Conservation (phyloP, 2,329 filamentous ascomycete species). For the Cordyceps tenuipes region DNA sequence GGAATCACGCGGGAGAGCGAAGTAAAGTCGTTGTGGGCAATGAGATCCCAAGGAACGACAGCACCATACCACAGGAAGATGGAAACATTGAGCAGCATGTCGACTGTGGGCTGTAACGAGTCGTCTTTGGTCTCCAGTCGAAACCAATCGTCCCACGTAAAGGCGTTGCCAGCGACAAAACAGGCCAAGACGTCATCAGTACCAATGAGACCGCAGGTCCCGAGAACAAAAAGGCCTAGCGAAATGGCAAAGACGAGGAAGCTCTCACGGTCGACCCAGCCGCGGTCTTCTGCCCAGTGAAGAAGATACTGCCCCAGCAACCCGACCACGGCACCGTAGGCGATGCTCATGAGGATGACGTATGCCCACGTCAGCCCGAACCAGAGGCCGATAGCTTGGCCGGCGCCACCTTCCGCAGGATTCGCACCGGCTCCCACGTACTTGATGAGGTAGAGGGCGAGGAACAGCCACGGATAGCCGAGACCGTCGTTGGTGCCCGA, state of each 20-base stretch:
- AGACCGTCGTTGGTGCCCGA: slow-evolving; percentile 84
- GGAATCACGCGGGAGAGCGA: slow-evolving; percentile 64
- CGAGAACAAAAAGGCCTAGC: slow-evolving; percentile 76
- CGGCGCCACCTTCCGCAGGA: slow-evolving; percentile 42
- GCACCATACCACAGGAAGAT: slow-evolving; percentile 91
- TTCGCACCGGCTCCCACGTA: slow-evolving; percentile 55
- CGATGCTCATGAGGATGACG: slow-evolving; percentile 66
- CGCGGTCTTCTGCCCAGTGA: slow-evolving; percentile 73
- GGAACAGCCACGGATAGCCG: slow-evolving; percentile 81
- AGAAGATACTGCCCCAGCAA: slow-evolving; percentile 76
- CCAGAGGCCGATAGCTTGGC: slow-evolving; percentile 68
- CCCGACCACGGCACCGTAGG: slow-evolving; percentile 70
- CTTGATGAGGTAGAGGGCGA: slow-evolving; percentile 76
- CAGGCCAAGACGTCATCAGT: slow-evolving; percentile 87
- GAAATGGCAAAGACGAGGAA: slow-evolving; percentile 83
- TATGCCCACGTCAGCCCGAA: slow-evolving; percentile 82
- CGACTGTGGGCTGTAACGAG: slow-evolving; percentile 85
- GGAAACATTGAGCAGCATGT: slow-evolving; percentile 85
- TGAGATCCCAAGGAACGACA: slow-evolving; percentile 70
- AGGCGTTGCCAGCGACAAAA: slow-evolving; percentile 84
- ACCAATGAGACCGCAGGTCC: slow-evolving; percentile 78
- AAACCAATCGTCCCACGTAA: slow-evolving; percentile 95
- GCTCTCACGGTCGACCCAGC: slow-evolving; percentile 78
- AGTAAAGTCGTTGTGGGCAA: slow-evolving; percentile 58
- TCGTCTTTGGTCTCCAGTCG: slow-evolving; percentile 82